Evolutionary conservation across 2,329 filamentous ascomycete species (phyloP).

Genomic region (Aspergillus glaucus): DNA sequence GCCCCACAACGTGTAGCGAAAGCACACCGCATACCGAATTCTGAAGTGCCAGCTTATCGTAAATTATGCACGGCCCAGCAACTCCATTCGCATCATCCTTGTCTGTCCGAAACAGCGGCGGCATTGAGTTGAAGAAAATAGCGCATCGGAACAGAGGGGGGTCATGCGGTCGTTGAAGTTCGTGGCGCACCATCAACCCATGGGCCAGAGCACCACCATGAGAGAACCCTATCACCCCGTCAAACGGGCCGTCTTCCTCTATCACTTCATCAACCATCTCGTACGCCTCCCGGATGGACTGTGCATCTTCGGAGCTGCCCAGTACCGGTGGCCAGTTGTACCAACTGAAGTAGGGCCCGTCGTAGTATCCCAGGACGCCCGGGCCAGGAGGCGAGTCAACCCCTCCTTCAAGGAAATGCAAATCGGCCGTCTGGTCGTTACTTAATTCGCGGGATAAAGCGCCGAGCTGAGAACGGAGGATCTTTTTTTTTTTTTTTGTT

Average conservation of each 20-base stretch:
- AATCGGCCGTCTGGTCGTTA: neutral
- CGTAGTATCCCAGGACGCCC: neutral
- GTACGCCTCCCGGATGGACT: neutral
- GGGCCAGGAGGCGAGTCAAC: neutral
- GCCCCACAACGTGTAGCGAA: neutral
- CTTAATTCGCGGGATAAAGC: neutral
- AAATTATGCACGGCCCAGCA: neutral
- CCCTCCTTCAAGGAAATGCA: neutral
- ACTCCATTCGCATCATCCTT: neutral
- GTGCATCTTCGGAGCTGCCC: neutral
- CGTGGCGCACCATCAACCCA: constrained; percentile 10
- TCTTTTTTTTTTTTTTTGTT: neutral
- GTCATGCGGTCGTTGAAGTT: neutral
- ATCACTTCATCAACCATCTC: constrained; percentile 5
- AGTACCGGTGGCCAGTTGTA: neutral
- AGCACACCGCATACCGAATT: neutral
- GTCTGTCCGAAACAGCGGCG: neutral
- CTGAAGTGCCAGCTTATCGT: neutral
- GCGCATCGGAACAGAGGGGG: constrained; percentile 4
- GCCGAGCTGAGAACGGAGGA: neutral
- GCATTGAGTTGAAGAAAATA: constrained; percentile 5
- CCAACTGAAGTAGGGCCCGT: neutral
- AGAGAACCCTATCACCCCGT: constrained; percentile 18
- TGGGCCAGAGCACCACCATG: constrained; percentile 16
- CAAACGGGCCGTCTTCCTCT: constrained; percentile 18